Base-by-base conservation (phyloP, 768 basidiomycete species). In the Podaxis sp. region DNA sequence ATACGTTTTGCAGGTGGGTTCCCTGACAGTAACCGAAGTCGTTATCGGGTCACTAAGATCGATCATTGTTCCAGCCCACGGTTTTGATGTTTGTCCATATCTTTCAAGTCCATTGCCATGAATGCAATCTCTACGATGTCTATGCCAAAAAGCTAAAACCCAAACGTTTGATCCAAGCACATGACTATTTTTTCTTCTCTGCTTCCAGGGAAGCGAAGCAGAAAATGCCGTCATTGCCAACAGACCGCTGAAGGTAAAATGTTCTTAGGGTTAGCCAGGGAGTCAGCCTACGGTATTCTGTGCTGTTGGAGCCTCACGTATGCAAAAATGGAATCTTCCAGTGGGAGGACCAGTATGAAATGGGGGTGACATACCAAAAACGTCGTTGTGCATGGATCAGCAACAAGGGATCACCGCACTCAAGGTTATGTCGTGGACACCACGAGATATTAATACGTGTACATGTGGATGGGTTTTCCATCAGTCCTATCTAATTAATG, bases 361-460 rank as follows among this genome's bases (percentile, higher is more conserved):
- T 42, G 16, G 27, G 23, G 46, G 35, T 51, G 37, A 25, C 48
- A 59, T 51, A 25, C 27, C 55, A 56, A 18, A 27, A 44, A n/a
- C n/a, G 40, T 10, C 14, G 50, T 60, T 18, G 32, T 37, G 2
- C 38, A 46, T 46, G 10, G 44, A 60, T 54, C 52, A 37, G 35
- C 38, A 37, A 42, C 14, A 54, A 47, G 28, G 25, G 51, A 7
- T 27, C 11, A 18, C 18, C 7, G 3, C 27, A 59, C 38, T 42
- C 50, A 59, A 51, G 46, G 36, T 51, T 46, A 35, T 51, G 50
- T 60, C 59, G 51, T 60, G 51, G 50, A 53, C 37, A 55, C 48
- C 59, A 61, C 47, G 59, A 54, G 59, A 61, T 38, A 48, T 61
- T 61, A 54, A 54, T 61, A 54, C 42, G 37, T 35, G 11, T 47